Base-by-base conservation (phyloP, 306 rosid species). In the Gastrolobium bilobum region DNA sequence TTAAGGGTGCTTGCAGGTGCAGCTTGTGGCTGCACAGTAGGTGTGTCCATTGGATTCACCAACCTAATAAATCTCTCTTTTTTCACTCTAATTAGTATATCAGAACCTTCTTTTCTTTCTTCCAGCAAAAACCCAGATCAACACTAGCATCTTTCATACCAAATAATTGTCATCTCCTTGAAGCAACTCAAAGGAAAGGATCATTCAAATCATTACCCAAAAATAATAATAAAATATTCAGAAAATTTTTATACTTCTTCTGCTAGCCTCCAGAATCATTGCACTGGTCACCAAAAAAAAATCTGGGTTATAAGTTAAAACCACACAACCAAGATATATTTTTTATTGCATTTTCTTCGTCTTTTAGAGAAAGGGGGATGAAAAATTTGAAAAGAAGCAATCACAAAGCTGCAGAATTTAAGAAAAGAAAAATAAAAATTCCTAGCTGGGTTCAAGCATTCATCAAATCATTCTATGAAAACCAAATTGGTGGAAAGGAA, bases 81-180 rank as follows among this genome's bases (percentile, higher is more conserved):
- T 31, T 67, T 58, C 50, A 63, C 80, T 77, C 26, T 71, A 72
- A 77, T 74, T 46, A 81, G 15, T 57, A 11, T 65, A 30, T 82
- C 78, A 86, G 10, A 60, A 64, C 53, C 71, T 68, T 43, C 58
- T 84, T 77, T 63, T 78, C 88, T 84, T 85, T 76, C 82, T 85
- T 57, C 88, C 82, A 34, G 83, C 68, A 84, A 87, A 88, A 85
- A 79, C 90, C 90, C 89, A 89, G 88, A 87, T 90, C 75, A 89
- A 81, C 48, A 68, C 76, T 26, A 56, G 70, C 88, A 91, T 84
- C 78, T 84, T 86, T 83, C 72, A 82, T 72, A 76, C 82, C 67
- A 29, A 75, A 64, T 7, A 85, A 48, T 35, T 46, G 26, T 56
- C 59, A 63, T 85, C 73, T 74, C 73, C 79, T 78, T 79, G 68